These are phyloP conservation scores for Lineolata rhizophorae DNA, from an alignment of 495 filamentous ascomycete genomes.

Conservation along the genomic window DNA sequence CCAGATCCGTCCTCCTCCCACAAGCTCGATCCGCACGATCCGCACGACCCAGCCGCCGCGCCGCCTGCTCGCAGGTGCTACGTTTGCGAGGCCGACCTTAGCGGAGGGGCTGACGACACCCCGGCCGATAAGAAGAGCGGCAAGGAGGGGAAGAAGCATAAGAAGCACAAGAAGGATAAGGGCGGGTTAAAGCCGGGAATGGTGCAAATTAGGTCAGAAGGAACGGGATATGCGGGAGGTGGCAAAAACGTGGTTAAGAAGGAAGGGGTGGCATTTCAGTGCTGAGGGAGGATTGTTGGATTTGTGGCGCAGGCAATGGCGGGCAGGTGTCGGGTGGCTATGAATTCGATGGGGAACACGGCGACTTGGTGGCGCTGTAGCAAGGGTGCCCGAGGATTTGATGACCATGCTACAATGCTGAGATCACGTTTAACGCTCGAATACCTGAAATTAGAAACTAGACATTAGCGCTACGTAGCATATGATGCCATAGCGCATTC, in stretches of 20 bases:
- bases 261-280: slow-evolving; percentile 65
- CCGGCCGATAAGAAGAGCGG: slow-evolving; percentile 25
- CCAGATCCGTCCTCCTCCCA: slow-evolving; percentile 25
- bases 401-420: background rate
- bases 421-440: no score
- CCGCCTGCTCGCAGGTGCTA: no score
- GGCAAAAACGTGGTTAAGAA: slow-evolving; percentile 68
- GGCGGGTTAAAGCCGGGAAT: slow-evolving; percentile 48
- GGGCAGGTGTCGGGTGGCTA: no score
- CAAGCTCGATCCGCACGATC: slow-evolving; percentile 37
- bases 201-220: slow-evolving; percentile 69
- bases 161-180: slow-evolving; percentile 24
- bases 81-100: slow-evolving; percentile 69
- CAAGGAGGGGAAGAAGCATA: slow-evolving; percentile 18
- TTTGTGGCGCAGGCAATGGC: no score
- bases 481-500: no score
- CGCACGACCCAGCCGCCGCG: no score
- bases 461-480: no score
- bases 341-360: no score
- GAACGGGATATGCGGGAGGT: slow-evolving; percentile 78
- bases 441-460: no score
- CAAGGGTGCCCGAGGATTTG: no score
- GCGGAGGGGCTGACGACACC: slow-evolving; percentile 18
- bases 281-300: slow-evolving; percentile 24
- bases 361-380: no score